Percentiles rank a stretch among this genome's conserved stretches.
phyloP scores from a whole-genome alignment of 202 grass and related monocot genomes.

The Musa balbisiana region DNA sequence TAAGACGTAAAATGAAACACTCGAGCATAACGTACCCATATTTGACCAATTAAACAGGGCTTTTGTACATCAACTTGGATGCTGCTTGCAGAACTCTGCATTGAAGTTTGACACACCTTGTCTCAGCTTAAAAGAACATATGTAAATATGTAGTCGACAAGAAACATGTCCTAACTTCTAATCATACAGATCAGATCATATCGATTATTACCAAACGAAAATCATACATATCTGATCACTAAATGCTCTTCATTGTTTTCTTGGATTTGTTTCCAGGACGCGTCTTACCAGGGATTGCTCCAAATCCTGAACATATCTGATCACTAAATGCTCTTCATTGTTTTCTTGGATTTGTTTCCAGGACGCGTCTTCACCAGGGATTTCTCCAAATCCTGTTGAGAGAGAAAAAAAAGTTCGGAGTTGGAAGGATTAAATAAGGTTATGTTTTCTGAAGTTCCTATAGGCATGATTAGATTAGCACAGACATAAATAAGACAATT shows the following conservation, averaged over 20 bases:
- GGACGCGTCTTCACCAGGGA: conserved; percentile 57
- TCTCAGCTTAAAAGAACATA: too few relatives aligned
- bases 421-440: not conserved
- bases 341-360: conserved; percentile 65
- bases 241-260: conserved; percentile 75
- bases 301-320: conserved; percentile 42
- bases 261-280: conserved; percentile 59
- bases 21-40: too few relatives aligned
- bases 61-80: too few relatives aligned
- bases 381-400: conserved; percentile 60
- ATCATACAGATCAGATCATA: not conserved
- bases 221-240: not conserved
- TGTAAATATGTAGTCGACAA: too few relatives aligned
- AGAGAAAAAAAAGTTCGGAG: not conserved
- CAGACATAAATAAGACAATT: too few relatives aligned
- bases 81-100: too few relatives aligned
- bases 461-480: too few relatives aligned
- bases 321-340: conserved; percentile 56
- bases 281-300: conserved; percentile 63
- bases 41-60: too few relatives aligned
- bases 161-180: not conserved
- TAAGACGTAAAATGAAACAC: too few relatives aligned
- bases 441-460: too few relatives aligned
- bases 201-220: too few relatives aligned
- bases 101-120: too few relatives aligned